phyloP scores from a whole-genome alignment of 2,329 filamentous ascomycete genomes.

The Coniella vitis region DNA sequence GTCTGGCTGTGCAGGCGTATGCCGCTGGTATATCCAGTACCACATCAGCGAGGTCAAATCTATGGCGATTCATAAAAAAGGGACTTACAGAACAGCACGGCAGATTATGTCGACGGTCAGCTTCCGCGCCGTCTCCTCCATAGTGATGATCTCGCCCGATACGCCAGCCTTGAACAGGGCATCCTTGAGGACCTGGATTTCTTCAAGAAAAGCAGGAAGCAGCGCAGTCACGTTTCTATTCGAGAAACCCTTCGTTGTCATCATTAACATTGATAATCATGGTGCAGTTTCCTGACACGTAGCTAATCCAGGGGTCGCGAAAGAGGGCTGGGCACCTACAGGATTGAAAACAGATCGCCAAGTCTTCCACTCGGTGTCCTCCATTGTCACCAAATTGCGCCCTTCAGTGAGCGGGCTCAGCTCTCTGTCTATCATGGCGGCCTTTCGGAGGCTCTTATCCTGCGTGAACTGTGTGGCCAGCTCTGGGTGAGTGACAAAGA shows the following conservation, averaged over 20 bases:
- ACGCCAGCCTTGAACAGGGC: not conserved
- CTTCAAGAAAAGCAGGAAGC: constrained; percentile 21
- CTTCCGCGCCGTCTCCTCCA: constrained; percentile 7
- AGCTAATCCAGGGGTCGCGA: too few relatives aligned
- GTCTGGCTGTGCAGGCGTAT: constrained; percentile 1
- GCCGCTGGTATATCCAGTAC: too few relatives aligned
- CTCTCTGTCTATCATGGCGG: not conserved
- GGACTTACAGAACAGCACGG: constrained; percentile 23
- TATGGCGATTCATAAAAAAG: not conserved
- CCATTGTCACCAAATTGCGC: constrained; percentile 5
- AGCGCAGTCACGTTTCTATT: constrained; percentile 29
- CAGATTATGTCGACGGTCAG: constrained; percentile 21
- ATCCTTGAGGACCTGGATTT: constrained; percentile 13
- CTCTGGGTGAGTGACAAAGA: constrained; percentile 30
- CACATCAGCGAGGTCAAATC: not conserved
- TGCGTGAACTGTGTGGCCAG: constrained; percentile 33
- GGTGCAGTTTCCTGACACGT: too few relatives aligned
- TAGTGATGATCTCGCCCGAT: not conserved
- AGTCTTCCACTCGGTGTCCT: constrained; percentile 9
- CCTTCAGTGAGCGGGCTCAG: constrained; percentile 1
- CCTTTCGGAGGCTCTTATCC: constrained; percentile 17
- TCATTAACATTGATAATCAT: too few relatives aligned
- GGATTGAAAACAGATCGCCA: constrained; percentile 13
- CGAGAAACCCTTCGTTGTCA: constrained; percentile 12
- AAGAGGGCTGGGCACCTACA: not conserved